Evolutionary conservation across 129 eudicot species (phyloP), one percentile per base, ranked within the genome.

Genomic region (Ambrosia trifida): DNA sequence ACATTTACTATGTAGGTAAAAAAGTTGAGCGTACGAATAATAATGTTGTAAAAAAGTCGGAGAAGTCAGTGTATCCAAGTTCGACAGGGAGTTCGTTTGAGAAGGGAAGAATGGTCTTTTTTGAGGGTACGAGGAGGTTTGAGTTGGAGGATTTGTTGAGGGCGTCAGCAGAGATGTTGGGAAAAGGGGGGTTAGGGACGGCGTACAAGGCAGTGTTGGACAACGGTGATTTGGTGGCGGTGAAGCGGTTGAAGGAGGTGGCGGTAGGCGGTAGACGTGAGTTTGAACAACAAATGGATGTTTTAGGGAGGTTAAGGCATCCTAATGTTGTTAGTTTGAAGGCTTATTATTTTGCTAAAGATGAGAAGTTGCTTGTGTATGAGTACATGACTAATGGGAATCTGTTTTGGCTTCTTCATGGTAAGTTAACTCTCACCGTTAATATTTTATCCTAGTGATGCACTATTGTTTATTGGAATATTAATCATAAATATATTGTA

Each of bases 141-240:
- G 99, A 90, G 89, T 68, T 95, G 32, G 99, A 95, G 83, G 99
- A 95, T 33, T 82, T 95, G 85, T 56, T 95, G 43, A 81, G 89
- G 28, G 99, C 99, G 4, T 95, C 99, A 44, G 97, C 99, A 43
- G 99, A 95, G 66, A 90, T 90, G 96, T 57, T 95, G 81, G 97
- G 99, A 5, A 95, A 86, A 81, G 99, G 99, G 2, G 91, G 92
- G 43, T 83, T 90, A 1, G 99, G 99, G 77, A 90, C 96, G 78
- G 91, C 91, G 43, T 95, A 95, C 20, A 95, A 95, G 89, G 97
- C 99, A 31, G 83, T 90, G 79, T 56, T 95, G 75, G 97, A 90
- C 10, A 97, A 95, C 66, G 97, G 99, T 0, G 68, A 61, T 74
- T 86, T 88, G 72, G 99, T 95, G 47, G 99, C 92, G 3, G 99